phyloP scores from a whole-genome alignment of 202 grass and related monocot species.

The Schoenoplectus triqueter region DNA sequence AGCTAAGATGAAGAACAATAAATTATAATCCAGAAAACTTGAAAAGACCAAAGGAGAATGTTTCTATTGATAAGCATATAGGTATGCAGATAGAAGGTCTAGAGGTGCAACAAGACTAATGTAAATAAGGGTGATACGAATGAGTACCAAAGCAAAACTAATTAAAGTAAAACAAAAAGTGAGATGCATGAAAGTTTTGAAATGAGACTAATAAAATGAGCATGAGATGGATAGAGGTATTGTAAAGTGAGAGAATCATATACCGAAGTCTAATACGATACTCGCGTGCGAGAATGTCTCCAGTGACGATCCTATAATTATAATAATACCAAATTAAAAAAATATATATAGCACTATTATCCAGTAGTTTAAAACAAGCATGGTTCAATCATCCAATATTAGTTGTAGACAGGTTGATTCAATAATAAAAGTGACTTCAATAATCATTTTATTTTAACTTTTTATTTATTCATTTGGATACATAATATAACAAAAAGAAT shows the following conservation, averaged over 20 bases:
- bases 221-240: neutral
- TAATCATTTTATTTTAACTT: neutral
- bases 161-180: neutral
- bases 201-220: no score
- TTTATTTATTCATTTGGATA: neutral
- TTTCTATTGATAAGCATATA: neutral
- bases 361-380: neutral
- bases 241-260: neutral
- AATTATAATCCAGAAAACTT: neutral
- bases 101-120: neutral
- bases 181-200: neutral
- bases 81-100: neutral
- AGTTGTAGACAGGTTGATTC: neutral
- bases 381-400: neutral
- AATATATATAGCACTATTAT: neutral
- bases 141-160: neutral
- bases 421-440: neutral
- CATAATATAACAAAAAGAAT: neutral
- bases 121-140: neutral
- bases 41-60: neutral
- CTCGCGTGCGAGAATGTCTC: constrained; percentile 53
- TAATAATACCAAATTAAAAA: neutral
- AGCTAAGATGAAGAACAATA: neutral
- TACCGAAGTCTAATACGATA: constrained; percentile 75
- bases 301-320: constrained; percentile 31